Conservation (phyloP, 495 filamentous ascomycete species). For the Letharia lupina region DNA sequence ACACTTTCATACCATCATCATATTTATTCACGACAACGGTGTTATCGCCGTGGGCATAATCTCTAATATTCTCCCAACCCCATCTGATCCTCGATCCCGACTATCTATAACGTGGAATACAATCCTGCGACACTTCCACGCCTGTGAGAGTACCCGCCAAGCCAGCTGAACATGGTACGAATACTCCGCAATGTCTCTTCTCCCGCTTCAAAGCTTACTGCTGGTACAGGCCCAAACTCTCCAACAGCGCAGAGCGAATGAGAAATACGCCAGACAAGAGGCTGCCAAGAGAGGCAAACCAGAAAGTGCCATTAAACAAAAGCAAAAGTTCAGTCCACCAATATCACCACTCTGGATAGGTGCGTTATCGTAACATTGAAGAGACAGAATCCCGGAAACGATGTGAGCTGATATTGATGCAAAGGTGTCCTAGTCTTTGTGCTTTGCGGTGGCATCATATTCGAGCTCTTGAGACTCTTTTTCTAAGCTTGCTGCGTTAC, state of each 20-base stretch:
- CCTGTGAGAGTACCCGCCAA: background rate
- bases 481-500: conserved; percentile 27
- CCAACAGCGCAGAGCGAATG: conserved; percentile 82
- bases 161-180: conserved; percentile 1
- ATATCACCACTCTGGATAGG: conserved; percentile 76
- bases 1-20: background rate
- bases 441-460: conserved; percentile 73
- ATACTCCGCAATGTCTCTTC: too few relatives aligned
- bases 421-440: conserved; percentile 74
- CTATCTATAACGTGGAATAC: background rate
- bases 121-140: background rate
- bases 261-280: conserved; percentile 71
- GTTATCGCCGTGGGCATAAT: background rate
- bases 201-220: background rate
- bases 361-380: conserved; percentile 40
- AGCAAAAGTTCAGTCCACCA: conserved; percentile 61
- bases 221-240: conserved; percentile 79
- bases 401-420: conserved; percentile 1
- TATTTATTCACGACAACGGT: background rate
- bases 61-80: background rate
- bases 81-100: background rate
- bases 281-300: conserved; percentile 78
- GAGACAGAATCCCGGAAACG: background rate
- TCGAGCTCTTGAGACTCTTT: conserved; percentile 78
- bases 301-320: conserved; percentile 57